Base-by-base conservation (phyloP, 768 basidiomycete species). In the Suillus paluster region DNA sequence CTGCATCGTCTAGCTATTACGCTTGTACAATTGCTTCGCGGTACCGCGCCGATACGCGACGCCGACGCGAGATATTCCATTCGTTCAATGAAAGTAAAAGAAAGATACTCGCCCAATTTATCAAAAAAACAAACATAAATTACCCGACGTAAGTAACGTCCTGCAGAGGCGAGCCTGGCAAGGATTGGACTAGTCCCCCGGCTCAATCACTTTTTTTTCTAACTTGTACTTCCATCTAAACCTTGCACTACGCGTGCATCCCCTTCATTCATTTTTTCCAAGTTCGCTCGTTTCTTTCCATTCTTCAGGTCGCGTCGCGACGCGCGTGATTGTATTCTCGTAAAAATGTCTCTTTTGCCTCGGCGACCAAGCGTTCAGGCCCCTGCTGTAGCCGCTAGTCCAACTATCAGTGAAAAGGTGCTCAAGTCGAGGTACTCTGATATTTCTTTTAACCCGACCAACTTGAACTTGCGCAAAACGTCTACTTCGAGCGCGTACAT, bases 401-500 rank as follows among this genome's bases (percentile, higher is more conserved):
- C 73, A 36, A 73, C 77, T 3, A 57, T 75, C 49, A 69, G 71
- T 45, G 83, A 85, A 62, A 80, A 77, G 64, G 67, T 79, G 58
- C 73, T 84, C 66, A 82, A 80, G 73, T 79, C 80, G 39, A 78
- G 80, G 63, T 79, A 78, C 64, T 82, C 84, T 19, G 84, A 85
- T 65, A 83, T 81, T 68, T 81, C 82, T 10, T 67, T 83, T 53
- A 72, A 60, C 21, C 25, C 46, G 21, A 46, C 59, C 23, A 60
- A 52, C n/a, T 46, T 23, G 45, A 60, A 52, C n/a, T 46, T 23
- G 45, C 54, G 64, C 66, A 66, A 71, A 53, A 57, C 67, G 21
- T 66, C 65, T 9, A 61, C 45, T 39, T 52, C 50, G 30, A 65
- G 58, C 50, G 44, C 14, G 12, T 41, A 56, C 8, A 33, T 57